Base-by-base conservation (phyloP, 768 basidiomycete species). In the Phlegmacium glaucopus region DNA sequence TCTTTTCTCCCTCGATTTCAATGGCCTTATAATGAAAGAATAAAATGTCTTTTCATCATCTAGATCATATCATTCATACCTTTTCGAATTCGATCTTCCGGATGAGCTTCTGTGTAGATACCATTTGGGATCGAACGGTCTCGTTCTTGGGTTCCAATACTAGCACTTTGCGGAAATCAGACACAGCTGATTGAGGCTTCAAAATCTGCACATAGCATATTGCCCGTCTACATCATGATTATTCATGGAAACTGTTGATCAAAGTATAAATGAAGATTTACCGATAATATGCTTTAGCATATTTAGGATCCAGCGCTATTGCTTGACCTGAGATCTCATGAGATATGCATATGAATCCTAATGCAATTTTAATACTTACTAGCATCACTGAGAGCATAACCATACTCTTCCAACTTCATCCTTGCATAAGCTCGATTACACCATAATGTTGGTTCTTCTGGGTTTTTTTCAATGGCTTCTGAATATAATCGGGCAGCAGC, bases 391-490 rank as follows among this genome's bases (percentile, higher is more conserved):
- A 95, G 78, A 12, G 94, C 96, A 61, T 94, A 93, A 3, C 96
- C 96, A 58, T 88, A 87, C 69, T 99, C 78, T 65, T 99, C 89
- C 46, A 98, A 68, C 70, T 90, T 96, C 67, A 94, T 91, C 42
- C 95, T 80, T 11, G 90, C 79, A 67, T 92, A 90, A 2, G 96
- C 93, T 30, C 95, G 80, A 68, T 98, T 98, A 62, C 88, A 94
- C 88, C 90, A 98, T 44, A 95, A 66, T 11, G 92, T 94, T 44
- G 93, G 71, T 58, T 97, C 95, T 46, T 74, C 72, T 0, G 93
- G 94, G 62, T 99, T 94, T 61, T 85, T 78, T 54, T 87, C 83
- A 55, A 98, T 88, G 2, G 95, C 91, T 30, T 83, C 69, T 2
- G 86, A 78, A 65, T 98, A 99, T 30, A 96, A 67, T 34, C 78